phyloP scores from a whole-genome alignment of 164 flowering plant genomes.

The Euptelea pleiosperma region DNA sequence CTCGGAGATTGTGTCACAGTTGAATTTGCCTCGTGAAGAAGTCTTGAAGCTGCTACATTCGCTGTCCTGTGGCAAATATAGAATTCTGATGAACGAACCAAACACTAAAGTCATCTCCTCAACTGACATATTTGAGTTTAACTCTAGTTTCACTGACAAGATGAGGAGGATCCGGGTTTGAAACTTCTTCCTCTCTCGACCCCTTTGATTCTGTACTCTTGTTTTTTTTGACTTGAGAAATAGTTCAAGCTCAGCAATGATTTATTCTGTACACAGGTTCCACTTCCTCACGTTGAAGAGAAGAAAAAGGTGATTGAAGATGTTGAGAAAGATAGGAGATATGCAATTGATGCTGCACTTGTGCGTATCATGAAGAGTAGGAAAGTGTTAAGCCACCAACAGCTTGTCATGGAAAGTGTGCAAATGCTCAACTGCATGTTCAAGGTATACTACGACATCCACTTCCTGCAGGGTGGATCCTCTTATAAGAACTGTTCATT shows the following conservation, averaged over 20 bases:
- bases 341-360: conserved; percentile 43
- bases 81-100: conserved; percentile 37
- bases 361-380: conserved; percentile 46
- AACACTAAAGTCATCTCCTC: conserved; percentile 28
- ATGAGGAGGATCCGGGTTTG: conserved; percentile 38
- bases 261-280: conserved; percentile 29
- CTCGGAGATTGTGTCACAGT: conserved; percentile 32
- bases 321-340: conserved; percentile 38
- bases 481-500: no score
- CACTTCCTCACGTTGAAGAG: conserved; percentile 41
- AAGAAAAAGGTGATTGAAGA: conserved; percentile 38
- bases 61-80: conserved; percentile 40
- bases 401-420: conserved; percentile 38
- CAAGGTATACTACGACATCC: no score
- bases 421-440: conserved; percentile 36
- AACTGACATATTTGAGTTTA: conserved; percentile 37
- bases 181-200: no score
- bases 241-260: no score
- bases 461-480: no score
- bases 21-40: conserved; percentile 37
- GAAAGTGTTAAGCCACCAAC: conserved; percentile 38
- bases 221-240: no score
- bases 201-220: no score
- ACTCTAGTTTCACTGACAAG: conserved; percentile 34
- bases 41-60: conserved; percentile 38